Evolutionary conservation across 1,284 basidiomycete genomes (phyloP), one percentile per base, ranked within the genome.

Genomic region (Coniferiporia weirii): DNA sequence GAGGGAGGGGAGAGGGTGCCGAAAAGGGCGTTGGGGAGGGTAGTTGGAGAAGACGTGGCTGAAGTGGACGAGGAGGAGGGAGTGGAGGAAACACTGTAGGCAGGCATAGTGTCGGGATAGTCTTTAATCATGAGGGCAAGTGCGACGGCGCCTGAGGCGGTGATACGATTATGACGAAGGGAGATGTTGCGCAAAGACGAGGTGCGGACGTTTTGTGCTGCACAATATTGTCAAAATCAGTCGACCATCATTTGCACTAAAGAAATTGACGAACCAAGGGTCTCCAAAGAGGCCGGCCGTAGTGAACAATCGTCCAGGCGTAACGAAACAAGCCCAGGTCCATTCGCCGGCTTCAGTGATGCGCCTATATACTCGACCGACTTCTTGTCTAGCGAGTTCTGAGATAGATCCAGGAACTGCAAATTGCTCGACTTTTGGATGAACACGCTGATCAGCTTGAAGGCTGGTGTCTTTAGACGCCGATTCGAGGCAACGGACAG

Each of bases 91-190:
- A 32, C 44, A 17, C 56, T 50, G 13, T 45, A 22, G 1, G 51
- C 67, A 65, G 83, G 78, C 50, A 85, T 77, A 51, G 84, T 78
- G 66, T 95, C 91, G 3, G 92, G 91, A 68, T 96, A 97, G 71
- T 98, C 95, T 59, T 91, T 85, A 63, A 97, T 93, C 91, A 97
- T 95, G 54, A 96, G 79, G 0, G 94, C 93, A n/a, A 98, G 78
- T 0, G 93, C 89, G 2, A 97, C 93, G 1, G 89, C 93, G 20
- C 93, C 92, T 0, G 87, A 82, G 0, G 85, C 80, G 43, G 81
- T 84, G 65, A 97, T 96, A 54, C 83, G 84, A 71, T 97, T 96
- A 55, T 91, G 81, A 27, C 94, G 83, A 12, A 97, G 74, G 0
- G 93, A 96, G 56, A 97, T 86, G 67, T 97, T 92, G 64, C 85